phyloP scores from a whole-genome alignment of 495 filamentous ascomycete genomes.

The Glutinoglossum americanum region DNA sequence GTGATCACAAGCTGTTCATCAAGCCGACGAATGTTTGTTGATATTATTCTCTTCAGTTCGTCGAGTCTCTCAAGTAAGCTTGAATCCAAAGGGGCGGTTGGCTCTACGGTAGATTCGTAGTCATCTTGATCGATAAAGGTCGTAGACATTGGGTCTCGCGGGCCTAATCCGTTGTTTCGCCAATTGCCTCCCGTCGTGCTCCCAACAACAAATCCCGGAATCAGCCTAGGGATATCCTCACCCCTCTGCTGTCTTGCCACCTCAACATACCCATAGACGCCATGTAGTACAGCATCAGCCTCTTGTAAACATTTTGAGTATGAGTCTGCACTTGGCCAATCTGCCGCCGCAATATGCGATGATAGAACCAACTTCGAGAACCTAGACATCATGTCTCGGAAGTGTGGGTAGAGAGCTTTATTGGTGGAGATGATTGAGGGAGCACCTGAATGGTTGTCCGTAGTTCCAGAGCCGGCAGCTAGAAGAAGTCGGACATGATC shows the following conservation, averaged over 20 bases:
- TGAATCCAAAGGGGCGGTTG: slow-evolving; percentile 47
- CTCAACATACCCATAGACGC: slow-evolving; percentile 88
- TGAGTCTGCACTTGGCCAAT: slow-evolving; percentile 72
- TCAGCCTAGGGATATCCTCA: slow-evolving; percentile 68
- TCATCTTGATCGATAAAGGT: slow-evolving; percentile 70
- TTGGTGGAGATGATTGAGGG: slow-evolving; percentile 98
- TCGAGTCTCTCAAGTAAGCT: slow-evolving; percentile 65
- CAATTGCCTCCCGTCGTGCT: slow-evolving; percentile 70
- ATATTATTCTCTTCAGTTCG: slow-evolving; percentile 57
- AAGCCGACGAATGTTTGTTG: slow-evolving; percentile 58
- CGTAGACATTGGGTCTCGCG: slow-evolving; percentile 42
- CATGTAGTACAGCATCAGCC: slow-evolving; percentile 81
- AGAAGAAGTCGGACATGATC: slow-evolving; percentile 88
- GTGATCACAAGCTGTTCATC: slow-evolving; percentile 61
- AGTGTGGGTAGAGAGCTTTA: slow-evolving; percentile 88
- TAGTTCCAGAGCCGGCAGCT: slow-evolving; percentile 84
- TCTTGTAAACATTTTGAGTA: slow-evolving; percentile 86
- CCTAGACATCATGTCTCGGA: slow-evolving; percentile 97
- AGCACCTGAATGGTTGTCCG: slow-evolving; percentile 94
- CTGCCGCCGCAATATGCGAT: slow-evolving; percentile 91
- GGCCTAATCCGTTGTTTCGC: slow-evolving; percentile 68
- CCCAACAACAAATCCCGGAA: slow-evolving; percentile 76
- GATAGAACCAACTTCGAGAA: slow-evolving; percentile 96
- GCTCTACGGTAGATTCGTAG: slow-evolving; percentile 47
- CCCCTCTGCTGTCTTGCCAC: slow-evolving; percentile 80